Conservation (phyloP, 208 protist genomes). For the Crithidia fasciculata region DNA sequence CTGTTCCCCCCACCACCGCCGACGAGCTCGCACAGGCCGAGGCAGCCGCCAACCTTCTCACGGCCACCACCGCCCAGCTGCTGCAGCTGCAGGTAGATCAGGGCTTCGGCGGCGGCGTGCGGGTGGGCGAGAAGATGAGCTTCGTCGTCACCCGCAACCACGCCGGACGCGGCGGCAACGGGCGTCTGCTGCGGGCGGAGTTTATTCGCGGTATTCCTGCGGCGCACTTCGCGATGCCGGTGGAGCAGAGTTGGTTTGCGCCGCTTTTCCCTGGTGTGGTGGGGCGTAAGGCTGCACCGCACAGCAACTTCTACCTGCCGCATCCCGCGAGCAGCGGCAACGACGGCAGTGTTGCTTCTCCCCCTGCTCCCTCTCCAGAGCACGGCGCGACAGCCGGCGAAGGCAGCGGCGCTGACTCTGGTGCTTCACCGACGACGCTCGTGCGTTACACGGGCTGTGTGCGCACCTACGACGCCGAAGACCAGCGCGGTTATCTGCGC, state of each 20-base stretch:
- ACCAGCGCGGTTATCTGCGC: slow-evolving; percentile 71
- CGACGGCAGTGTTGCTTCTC: neutral
- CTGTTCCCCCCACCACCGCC: slow-evolving; percentile 28
- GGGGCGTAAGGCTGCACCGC: slow-evolving; percentile 27
- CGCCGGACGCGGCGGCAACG: slow-evolving; percentile 35
- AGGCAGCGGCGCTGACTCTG: too few species aligned
- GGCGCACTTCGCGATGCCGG: slow-evolving; percentile 43
- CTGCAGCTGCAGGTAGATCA: slow-evolving; percentile 57
- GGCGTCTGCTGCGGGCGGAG: slow-evolving; percentile 71
- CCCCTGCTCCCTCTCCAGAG: neutral
- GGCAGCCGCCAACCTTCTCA: slow-evolving; percentile 50
- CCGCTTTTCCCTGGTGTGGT: slow-evolving; percentile 45
- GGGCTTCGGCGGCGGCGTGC: slow-evolving; percentile 35
- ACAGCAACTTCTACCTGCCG: neutral
- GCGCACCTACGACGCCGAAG: slow-evolving; percentile 67
- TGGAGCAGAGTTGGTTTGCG: slow-evolving; percentile 82
- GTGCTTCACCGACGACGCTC: slow-evolving; percentile 11
- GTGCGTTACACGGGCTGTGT: slow-evolving; percentile 65
- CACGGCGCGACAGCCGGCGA: neutral
- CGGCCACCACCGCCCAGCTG: slow-evolving; percentile 45
- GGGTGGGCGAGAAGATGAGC: slow-evolving; percentile 43
- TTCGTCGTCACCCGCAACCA: slow-evolving; percentile 72
- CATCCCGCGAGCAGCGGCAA: neutral
- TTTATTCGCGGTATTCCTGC: slow-evolving; percentile 56
- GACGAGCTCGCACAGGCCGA: slow-evolving; percentile 33